Evolutionary conservation across 257 asterid genomes (phyloP), one percentile per base, ranked within the genome.

Genomic region (Capsicum baccatum): DNA sequence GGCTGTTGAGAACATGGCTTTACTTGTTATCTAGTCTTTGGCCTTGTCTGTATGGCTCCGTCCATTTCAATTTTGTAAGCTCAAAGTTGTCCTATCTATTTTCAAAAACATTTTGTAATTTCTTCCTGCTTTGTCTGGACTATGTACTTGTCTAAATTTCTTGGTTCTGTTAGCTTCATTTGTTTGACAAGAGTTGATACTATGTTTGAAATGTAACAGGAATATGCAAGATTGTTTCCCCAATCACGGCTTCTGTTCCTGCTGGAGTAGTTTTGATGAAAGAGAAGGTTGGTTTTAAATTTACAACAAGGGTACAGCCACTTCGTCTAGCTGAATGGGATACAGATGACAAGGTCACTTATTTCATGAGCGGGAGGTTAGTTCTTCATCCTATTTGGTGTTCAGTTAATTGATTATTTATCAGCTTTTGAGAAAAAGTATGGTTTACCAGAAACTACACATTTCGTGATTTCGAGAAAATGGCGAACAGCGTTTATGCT

Each of bases 271-370:
- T 97, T 79, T 95, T 97, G 87, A 92, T 91, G 94, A 97, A 95
- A 90, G 99, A 97, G 87, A 94, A 93, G 84, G 88, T 89, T 86
- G 96, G 97, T 71, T 97, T 95, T 88, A 97, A 91, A 91, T 97
- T 97, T 88, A 94, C 98, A 44, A 97, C 99, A 71, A 90, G 97
- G 90, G 98, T 97, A 86, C 99, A 97, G 87, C 99, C 99, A 44
- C 96, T 97, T 87, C 97, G 99, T 62, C 89, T 97, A 88, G 96
- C 97, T 86, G 98, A 95, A 87, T 97, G 99, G 99, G 92, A 94
- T 88, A 88, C 83, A 39, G 97, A 91, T 89, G 99, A 97, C 91
- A 94, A 85, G 84, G 94, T 97, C 91, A 95, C 99, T 58, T 97
- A 91, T 87, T 95, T 91, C 88, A 94, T 94, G 97, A 97, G 99